Evolutionary conservation across 345 rosid genomes (phyloP), one percentile per base, ranked within the genome.

Genomic region (Lepidium africanum): DNA sequence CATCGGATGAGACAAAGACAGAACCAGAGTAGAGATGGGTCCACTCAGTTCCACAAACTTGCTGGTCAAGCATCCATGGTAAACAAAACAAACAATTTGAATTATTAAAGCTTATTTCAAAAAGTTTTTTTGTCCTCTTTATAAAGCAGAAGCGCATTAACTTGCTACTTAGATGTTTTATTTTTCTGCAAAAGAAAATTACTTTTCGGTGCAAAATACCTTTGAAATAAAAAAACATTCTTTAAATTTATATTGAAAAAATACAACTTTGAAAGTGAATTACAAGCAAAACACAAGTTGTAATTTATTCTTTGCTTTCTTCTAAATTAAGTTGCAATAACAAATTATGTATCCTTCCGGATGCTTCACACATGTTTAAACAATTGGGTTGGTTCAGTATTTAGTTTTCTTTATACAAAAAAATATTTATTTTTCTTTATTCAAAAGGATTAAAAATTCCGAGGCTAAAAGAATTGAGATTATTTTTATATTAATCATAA

Each of bases 31-130:
- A 55, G 49, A 74, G 69, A 74, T 74, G 69, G 57, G 78, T 62
- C 74, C 65, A 55, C 16, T 46, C 78, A 62, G 15, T 63, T 75
- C 41, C 69, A 52, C 52, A 75, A 75, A 62, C 74, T 67, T 75
- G 69, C 65, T 39, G 8, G 40, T 68, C 74, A 62, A 61, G 72
- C 77, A 73, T 73, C 77, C 47, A 65, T 58, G 77, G 77, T 73
- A 73, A 71, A 0, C 46, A 17, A 12, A 38, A 33, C 6, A 45
- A 53, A 5, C 2, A 35, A 10, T 30, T 30, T 30, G 33, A 12
- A 72, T 51, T 53, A 41, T 10, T 57, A 68, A 58, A 73, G 77
- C 55, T 30, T 58, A 14, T 72, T 33, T 60, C 40, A 43, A 64
- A 72, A 64, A 64, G 65, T 64, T 47, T 64, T 56, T 39, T 65